phyloP scores from a whole-genome alignment of 2,329 filamentous ascomycete species.

The Ustulina deusta region DNA sequence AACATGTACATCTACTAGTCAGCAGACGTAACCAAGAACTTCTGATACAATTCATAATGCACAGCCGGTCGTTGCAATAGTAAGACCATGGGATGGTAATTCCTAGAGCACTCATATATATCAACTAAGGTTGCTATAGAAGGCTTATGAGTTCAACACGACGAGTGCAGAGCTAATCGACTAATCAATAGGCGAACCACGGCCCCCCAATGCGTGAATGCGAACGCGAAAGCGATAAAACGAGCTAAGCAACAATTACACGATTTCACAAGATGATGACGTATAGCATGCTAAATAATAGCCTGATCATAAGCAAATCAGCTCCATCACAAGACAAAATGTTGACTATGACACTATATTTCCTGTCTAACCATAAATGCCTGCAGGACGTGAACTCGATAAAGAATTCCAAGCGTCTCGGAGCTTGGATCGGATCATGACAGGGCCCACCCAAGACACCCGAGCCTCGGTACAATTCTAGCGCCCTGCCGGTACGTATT shows the following conservation, averaged over 20 bases:
- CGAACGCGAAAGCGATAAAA: slow-evolving; percentile 11
- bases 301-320: neutral
- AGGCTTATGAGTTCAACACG: neutral
- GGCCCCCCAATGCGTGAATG: neutral
- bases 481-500: slow-evolving; percentile 16
- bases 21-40: slow-evolving; percentile 23
- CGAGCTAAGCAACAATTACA: neutral
- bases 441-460: slow-evolving; percentile 32
- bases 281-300: slow-evolving; percentile 1
- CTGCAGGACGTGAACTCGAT: slow-evolving; percentile 6
- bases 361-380: neutral
- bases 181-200: neutral
- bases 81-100: neutral
- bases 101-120: neutral
- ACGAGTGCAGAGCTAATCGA: neutral
- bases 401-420: neutral
- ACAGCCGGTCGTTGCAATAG: neutral
- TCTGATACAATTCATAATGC: slow-evolving; percentile 25
- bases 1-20: slow-evolving; percentile 29
- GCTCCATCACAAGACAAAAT: slow-evolving; percentile 19
- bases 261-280: neutral
- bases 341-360: neutral
- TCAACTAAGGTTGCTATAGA: slow-evolving; percentile 4
- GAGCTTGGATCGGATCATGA: neutral
- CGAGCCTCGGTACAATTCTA: slow-evolving; percentile 48